Evolutionary conservation across 768 basidiomycete species (phyloP), one percentile per base, ranked within the genome.

Genomic region (Hortiboletus flavorubellus): DNA sequence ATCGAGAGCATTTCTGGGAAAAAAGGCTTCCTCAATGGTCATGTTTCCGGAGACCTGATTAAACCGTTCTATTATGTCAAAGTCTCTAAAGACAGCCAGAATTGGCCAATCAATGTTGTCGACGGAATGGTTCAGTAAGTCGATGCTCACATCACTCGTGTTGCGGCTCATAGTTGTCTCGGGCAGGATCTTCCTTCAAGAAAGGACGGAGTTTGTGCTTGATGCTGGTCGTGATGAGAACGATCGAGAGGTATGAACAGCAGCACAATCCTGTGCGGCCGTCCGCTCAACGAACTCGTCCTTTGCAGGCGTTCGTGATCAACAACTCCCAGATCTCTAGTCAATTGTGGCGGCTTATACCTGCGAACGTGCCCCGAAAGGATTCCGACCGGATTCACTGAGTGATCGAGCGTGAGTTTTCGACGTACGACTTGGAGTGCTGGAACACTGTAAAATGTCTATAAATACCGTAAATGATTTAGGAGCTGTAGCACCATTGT

Each of bases 21-120:
- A 14, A 15, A 14, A 16, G 46, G 26, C 7, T 46, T 29, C 31
- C 53, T 56, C 33, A 4, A 3, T 8, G 40, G 21, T 21, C 21
- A 21, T 21, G 21, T 40, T 30, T 2, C 15, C 33, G 21, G 9
- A 30, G 18, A 12, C 5, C 23, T 18, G 34, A 18, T 30, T 30
- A 33, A 15, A 10, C 53, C 53, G 2, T 8, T 30, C 11, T 56
- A 46, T 30, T 26, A 46, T 5, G 53, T 14, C 33, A 30, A 1
- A 7, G 5, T 56, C 14, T 55, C 44, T 7, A 6, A n/a, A 6
- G 21, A 21, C 21, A 2, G 5, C 3, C 8, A 41, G 1, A 14
- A 1, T 4, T 56, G 55, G 55, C 30, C 53, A 5, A 55, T 56
- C 45, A 55, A 55, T 31, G 8, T 38, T n/a, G 39, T 42, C 1